These are phyloP conservation scores for Penicillium frequentans DNA, from an alignment of 2,329 filamentous ascomycete genomes.

Conservation along the genomic window DNA sequence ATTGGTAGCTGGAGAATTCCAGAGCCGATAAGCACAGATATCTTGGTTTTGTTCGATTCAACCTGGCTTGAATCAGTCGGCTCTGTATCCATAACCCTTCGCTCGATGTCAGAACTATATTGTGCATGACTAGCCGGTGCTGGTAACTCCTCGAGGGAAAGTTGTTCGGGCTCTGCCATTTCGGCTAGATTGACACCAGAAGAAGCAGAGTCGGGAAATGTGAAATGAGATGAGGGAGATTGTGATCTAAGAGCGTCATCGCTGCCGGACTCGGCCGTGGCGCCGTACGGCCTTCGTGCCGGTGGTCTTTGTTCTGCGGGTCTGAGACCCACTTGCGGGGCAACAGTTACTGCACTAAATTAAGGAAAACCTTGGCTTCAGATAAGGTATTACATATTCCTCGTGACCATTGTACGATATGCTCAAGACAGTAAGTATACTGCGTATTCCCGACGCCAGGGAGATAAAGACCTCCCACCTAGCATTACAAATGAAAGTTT, in stretches of 20 bases:
- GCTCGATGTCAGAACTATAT: background rate
- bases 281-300: background rate
- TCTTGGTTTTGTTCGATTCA: conserved; percentile 26
- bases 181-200: background rate
- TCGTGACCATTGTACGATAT: too few species aligned
- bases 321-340: background rate
- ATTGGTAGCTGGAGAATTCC: conserved; percentile 52
- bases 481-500: too few species aligned
- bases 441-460: too few species aligned
- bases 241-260: background rate
- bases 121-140: background rate
- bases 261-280: background rate
- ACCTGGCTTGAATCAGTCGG: conserved; percentile 4
- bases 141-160: background rate
- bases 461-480: too few species aligned
- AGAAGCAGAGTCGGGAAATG: background rate
- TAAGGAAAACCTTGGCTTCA: too few species aligned
- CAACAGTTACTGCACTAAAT: background rate
- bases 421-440: too few species aligned
- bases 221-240: background rate
- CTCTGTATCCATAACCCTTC: background rate
- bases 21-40: conserved; percentile 44
- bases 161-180: background rate
- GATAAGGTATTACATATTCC: too few species aligned
- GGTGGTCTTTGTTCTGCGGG: background rate